Evolutionary conservation across 164 flowering plant species (phyloP).

Genomic region (Berberis vulgaris): DNA sequence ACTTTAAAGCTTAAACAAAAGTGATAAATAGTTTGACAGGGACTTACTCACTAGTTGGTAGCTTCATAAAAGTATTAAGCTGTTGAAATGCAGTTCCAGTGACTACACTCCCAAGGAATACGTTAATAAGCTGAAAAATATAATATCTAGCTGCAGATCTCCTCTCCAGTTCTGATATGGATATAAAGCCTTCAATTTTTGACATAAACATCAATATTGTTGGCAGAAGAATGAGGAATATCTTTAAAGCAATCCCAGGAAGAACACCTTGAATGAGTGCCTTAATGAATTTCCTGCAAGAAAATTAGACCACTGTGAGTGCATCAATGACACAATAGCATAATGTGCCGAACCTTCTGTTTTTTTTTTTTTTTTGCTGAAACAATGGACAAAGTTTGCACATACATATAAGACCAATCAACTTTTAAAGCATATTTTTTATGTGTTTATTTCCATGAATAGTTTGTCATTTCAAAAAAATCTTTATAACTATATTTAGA

Average conservation of each 20-base stretch:
- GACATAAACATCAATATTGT: slow-evolving; percentile 83
- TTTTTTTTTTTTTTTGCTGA: too few relatives aligned
- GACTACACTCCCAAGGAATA: slow-evolving; percentile 73
- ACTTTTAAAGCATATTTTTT: too few relatives aligned
- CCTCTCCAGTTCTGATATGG: slow-evolving; percentile 65
- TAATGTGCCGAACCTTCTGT: too few relatives aligned
- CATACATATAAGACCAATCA: too few relatives aligned
- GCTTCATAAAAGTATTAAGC: slow-evolving; percentile 44
- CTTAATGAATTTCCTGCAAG: slow-evolving; percentile 56
- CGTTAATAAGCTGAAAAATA: slow-evolving; percentile 65
- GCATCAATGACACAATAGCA: too few relatives aligned
- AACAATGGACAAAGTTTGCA: too few relatives aligned
- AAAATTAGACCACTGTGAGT: not conserved
- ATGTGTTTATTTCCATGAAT: too few relatives aligned
- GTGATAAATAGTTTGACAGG: too few relatives aligned
- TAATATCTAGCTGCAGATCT: slow-evolving; percentile 78
- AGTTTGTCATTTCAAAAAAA: too few relatives aligned
- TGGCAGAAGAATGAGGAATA: slow-evolving; percentile 81
- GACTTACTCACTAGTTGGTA: slow-evolving; percentile 61
- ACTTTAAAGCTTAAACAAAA: too few relatives aligned
- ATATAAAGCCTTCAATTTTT: slow-evolving; percentile 72
- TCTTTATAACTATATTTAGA: too few relatives aligned
- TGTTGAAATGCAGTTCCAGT: slow-evolving; percentile 76
- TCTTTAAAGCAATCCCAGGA: slow-evolving; percentile 77
- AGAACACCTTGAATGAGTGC: slow-evolving; percentile 74